Conservation (phyloP, 1,284 basidiomycete genomes). For the Kalmanozyma brasiliensis region DNA sequence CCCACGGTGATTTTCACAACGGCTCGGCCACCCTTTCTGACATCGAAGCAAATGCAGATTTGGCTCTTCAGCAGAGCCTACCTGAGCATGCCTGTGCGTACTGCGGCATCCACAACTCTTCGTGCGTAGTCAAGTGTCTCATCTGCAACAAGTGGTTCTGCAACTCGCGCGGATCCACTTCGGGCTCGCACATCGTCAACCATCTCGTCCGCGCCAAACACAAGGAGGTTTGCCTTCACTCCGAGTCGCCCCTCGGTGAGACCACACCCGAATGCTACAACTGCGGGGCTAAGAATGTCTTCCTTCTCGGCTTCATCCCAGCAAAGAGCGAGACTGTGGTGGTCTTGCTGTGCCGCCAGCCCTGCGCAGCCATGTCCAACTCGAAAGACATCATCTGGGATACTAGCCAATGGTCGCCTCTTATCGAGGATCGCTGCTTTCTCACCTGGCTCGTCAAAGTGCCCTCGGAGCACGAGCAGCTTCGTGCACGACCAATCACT, state of each 20-base stretch:
- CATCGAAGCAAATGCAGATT: slow-evolving; percentile 22
- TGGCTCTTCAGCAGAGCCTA: slow-evolving; percentile 27
- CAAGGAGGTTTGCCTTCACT: slow-evolving; percentile 96
- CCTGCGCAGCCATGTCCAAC: slow-evolving; percentile 86
- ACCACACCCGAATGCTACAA: slow-evolving; percentile 96
- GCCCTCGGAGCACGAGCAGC: slow-evolving; percentile 92
- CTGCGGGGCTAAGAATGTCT: slow-evolving; percentile 99
- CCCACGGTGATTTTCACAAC: neutral
- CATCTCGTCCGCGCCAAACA: slow-evolving; percentile 99
- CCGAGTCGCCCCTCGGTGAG: slow-evolving; percentile 93
- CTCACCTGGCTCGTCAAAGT: slow-evolving; percentile 98
- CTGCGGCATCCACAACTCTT: slow-evolving; percentile 97
- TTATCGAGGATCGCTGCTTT: slow-evolving; percentile 98
- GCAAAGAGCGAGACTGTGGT: slow-evolving; percentile 99
- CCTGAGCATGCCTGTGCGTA: slow-evolving; percentile 71
- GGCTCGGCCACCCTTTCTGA: slow-evolving; percentile 5
- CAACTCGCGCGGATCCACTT: slow-evolving; percentile 98
- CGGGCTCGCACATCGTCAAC: slow-evolving; percentile 94
- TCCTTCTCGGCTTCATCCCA: slow-evolving; percentile 98
- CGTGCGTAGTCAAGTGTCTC: slow-evolving; percentile 96
- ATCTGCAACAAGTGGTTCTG: slow-evolving; percentile 96
- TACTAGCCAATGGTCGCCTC: slow-evolving; percentile 93
- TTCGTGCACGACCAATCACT: slow-evolving; percentile 93
- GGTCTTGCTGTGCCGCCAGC: slow-evolving; percentile 98
- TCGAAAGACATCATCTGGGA: slow-evolving; percentile 99